Base-by-base conservation (phyloP, 331 rosid genomes). In the Acacia concinna region DNA sequence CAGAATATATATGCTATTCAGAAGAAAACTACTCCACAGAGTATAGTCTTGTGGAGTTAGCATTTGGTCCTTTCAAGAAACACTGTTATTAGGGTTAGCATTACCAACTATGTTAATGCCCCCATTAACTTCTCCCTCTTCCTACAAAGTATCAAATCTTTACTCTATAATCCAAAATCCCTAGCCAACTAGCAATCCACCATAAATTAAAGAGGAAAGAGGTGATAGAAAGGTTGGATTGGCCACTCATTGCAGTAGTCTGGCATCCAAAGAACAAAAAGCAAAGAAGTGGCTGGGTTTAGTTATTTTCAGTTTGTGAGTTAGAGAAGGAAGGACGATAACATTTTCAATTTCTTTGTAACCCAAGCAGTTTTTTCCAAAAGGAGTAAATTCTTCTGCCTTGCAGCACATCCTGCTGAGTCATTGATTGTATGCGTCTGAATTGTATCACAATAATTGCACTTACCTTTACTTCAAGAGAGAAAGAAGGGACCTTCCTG, bases 381-480 rank as follows among this genome's bases (percentile, higher is more conserved):
- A 68, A 38, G 34, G 52, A 21, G n/a, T 38, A 44, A 38, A 18
- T 66, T 38, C n/a, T 38, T 4, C 11, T 20, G 47, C 72, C 71
- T 20, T 38, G 18, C 31, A 38, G 40, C 32, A 6, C 52, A 38
- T 21, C 73, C 32, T 4, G 12, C 32, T n/a, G n/a, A 21, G 20
- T 38, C 43, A 37, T 38, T 67, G 30, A 35, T 67, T 21, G 10
- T 0, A 9, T 4, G 49, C 2, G 2, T 68, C 51, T 38, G 51
- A 68, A 43, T 38, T 21, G 31, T 37, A 66, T 35, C 12, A 35
- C 10, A 9, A 6, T 11, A 13, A 27, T 25, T 60, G 60, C 54
- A 31, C 59, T 86, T 81, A 93, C 99, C 98, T 90, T 87, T 83
- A 96, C 94, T 91, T 96, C 99, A 66, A 96, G 91, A 6, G 97